A percentile compares a stretch with the other conserved stretches of the same genome.
These are phyloP conservation scores for Coccomyxa sp. DNA, from an alignment of 139 green algal species.

Conservation along the genomic window DNA sequence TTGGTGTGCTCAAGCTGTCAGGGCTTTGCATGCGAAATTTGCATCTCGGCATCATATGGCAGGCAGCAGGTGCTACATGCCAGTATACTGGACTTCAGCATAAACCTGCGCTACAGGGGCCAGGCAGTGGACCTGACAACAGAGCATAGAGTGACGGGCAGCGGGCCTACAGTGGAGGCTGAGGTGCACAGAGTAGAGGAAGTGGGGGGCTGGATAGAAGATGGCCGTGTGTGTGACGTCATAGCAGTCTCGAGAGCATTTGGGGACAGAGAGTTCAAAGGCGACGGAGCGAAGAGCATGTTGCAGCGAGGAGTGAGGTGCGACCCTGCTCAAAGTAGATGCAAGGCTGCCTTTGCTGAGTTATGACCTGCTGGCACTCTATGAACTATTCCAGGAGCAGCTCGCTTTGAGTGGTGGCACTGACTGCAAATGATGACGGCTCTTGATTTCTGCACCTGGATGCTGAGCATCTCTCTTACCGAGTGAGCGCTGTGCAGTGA, in stretches of 20 bases:
- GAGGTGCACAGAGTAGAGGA: slow-evolving; percentile 44
- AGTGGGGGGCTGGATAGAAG: slow-evolving; percentile 53
- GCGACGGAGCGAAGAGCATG: slow-evolving; percentile 33
- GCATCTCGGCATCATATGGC: not conserved
- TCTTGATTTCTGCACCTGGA: not conserved
- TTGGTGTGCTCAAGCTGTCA: too few species aligned
- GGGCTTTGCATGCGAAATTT: too few species aligned
- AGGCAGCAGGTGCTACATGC: not conserved
- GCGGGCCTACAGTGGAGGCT: slow-evolving; percentile 16
- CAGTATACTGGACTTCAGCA: not conserved
- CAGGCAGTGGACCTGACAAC: slow-evolving; percentile 11
- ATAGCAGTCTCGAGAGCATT: slow-evolving; percentile 75
- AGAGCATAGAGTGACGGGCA: slow-evolving; percentile 35
- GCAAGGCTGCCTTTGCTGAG: too few species aligned
- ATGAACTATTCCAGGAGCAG: too few species aligned
- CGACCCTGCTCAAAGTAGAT: too few species aligned
- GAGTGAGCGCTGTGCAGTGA: not conserved
- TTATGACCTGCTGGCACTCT: too few species aligned
- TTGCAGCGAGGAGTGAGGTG: slow-evolving; percentile 32
- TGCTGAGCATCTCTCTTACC: not conserved
- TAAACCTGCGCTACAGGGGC: not conserved
- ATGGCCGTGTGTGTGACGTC: slow-evolving; percentile 72
- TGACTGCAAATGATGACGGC: too few species aligned
- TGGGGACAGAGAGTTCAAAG: slow-evolving; percentile 72
- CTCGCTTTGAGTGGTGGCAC: too few species aligned